phyloP scores from a whole-genome alignment of 768 basidiomycete species.

The Paxillus involutus region DNA sequence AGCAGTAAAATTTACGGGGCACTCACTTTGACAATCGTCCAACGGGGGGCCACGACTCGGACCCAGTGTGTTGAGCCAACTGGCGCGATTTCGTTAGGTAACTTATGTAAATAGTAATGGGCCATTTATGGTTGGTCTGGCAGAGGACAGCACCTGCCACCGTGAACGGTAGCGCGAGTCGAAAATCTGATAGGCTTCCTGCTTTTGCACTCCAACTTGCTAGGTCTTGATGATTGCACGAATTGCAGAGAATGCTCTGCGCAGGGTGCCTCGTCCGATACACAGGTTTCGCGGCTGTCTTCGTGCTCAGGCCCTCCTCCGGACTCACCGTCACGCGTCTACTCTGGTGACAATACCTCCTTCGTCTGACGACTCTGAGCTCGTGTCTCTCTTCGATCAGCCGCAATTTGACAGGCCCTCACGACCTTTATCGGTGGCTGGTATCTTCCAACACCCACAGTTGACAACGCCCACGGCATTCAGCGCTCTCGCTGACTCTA shows the following conservation, averaged over 20 bases:
- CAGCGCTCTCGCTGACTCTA: constrained; percentile 71
- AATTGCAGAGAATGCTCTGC: constrained; percentile 40
- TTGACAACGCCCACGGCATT: constrained; percentile 72
- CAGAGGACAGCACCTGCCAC: no score
- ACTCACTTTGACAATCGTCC: no score
- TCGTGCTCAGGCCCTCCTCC: constrained; percentile 26
- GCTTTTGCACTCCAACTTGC: not conserved
- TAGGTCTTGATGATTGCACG: constrained; percentile 34
- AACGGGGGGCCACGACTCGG: no score
- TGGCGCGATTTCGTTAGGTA: no score
- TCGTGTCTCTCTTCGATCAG: constrained; percentile 72
- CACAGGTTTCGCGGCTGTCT: constrained; percentile 47
- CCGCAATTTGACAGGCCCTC: constrained; percentile 41
- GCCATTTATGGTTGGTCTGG: no score
- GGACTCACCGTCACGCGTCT: constrained; percentile 30
- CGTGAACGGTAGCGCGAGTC: no score
- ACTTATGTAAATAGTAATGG: no score
- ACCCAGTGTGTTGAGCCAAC: no score
- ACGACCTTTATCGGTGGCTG: constrained; percentile 56
- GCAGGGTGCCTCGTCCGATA: constrained; percentile 31
- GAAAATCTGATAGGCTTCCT: not conserved
- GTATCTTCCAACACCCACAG: constrained; percentile 81
- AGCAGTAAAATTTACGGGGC: not conserved
- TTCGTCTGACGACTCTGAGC: constrained; percentile 61
- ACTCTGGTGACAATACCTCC: constrained; percentile 53